phyloP scores from a whole-genome alignment of 1,284 basidiomycete species.

The Moniliophthora roreri region DNA sequence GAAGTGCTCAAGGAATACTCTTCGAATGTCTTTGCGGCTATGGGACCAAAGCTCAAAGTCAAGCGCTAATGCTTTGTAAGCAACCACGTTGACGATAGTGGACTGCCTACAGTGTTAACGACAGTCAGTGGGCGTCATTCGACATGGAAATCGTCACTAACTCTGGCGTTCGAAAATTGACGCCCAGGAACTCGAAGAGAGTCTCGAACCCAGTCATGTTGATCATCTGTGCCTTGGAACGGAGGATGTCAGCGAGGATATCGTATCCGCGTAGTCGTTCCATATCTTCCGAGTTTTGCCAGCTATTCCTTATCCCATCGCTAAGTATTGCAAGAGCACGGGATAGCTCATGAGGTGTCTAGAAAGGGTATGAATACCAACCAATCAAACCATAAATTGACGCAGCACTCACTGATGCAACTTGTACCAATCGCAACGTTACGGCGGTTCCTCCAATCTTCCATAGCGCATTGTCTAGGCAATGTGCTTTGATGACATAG shows the following conservation, averaged over 20 bases:
- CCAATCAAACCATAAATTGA: slow-evolving; percentile 13
- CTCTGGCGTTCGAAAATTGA: slow-evolving; percentile 82
- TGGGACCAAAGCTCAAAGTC: slow-evolving; percentile 91
- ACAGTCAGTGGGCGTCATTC: slow-evolving; percentile 7
- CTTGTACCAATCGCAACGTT: slow-evolving; percentile 73
- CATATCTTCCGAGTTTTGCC: slow-evolving; percentile 93
- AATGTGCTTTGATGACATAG: slow-evolving; percentile 55
- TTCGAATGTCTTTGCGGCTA: slow-evolving; percentile 69
- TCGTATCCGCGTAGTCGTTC: slow-evolving; percentile 88
- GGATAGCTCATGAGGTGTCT: slow-evolving; percentile 76
- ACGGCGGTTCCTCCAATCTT: slow-evolving; percentile 83
- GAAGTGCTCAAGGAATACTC: slow-evolving; percentile 81
- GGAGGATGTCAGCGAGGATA: slow-evolving; percentile 74
- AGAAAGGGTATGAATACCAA: slow-evolving; percentile 7
- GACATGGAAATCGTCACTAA: slow-evolving; percentile 34
- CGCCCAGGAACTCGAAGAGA: slow-evolving; percentile 81
- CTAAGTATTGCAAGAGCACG: slow-evolving; percentile 71
- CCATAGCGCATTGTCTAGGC: slow-evolving; percentile 80
- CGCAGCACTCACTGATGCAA: slow-evolving; percentile 59
- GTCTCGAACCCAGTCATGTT: slow-evolving; percentile 77
- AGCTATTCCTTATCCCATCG: slow-evolving; percentile 79
- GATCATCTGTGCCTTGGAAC: slow-evolving; percentile 73
- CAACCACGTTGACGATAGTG: slow-evolving; percentile 78
- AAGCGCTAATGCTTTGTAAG: slow-evolving; percentile 82
- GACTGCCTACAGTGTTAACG: slow-evolving; percentile 56